Conservation (phyloP, 768 basidiomycete species). For the Cubamyces lactineus region DNA sequence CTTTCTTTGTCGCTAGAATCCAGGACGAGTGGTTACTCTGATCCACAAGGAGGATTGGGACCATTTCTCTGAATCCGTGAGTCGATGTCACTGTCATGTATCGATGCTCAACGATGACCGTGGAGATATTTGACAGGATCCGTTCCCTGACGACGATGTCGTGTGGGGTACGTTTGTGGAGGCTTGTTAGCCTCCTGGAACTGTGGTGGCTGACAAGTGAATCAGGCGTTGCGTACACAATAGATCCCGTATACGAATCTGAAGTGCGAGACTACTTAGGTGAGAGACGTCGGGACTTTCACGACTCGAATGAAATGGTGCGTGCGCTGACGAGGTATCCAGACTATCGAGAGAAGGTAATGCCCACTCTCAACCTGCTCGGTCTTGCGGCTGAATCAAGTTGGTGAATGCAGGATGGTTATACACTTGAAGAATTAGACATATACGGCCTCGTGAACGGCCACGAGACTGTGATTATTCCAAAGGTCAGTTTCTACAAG, state of each 20-base stretch:
- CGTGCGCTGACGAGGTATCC: background rate
- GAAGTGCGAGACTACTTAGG: constrained; percentile 88
- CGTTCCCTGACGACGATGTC: constrained; percentile 70
- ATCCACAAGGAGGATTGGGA: constrained; percentile 91
- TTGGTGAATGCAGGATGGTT: constrained; percentile 68
- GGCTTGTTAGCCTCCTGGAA: background rate
- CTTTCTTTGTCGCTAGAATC: constrained; percentile 48
- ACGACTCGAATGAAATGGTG: background rate
- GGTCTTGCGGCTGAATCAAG: background rate
- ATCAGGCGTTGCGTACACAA: constrained; percentile 82
- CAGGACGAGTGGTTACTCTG: constrained; percentile 89
- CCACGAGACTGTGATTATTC: constrained; percentile 57
- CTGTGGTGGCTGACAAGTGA: background rate
- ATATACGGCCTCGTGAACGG: constrained; percentile 65
- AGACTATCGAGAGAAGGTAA: constrained; percentile 86
- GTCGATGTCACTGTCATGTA: constrained; percentile 24
- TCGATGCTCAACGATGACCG: constrained; percentile 1
- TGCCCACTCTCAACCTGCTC: no score
- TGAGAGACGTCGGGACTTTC: constrained; percentile 34
- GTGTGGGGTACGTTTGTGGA: constrained; percentile 72
- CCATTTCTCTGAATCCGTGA: constrained; percentile 65
- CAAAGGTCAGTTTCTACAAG: constrained; percentile 45
- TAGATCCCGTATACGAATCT: constrained; percentile 72
- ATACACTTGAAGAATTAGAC: constrained; percentile 79
- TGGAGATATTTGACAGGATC: constrained; percentile 47